phyloP scores from a whole-genome alignment of 2,329 filamentous ascomycete species.

The Alternaria consortialis region DNA sequence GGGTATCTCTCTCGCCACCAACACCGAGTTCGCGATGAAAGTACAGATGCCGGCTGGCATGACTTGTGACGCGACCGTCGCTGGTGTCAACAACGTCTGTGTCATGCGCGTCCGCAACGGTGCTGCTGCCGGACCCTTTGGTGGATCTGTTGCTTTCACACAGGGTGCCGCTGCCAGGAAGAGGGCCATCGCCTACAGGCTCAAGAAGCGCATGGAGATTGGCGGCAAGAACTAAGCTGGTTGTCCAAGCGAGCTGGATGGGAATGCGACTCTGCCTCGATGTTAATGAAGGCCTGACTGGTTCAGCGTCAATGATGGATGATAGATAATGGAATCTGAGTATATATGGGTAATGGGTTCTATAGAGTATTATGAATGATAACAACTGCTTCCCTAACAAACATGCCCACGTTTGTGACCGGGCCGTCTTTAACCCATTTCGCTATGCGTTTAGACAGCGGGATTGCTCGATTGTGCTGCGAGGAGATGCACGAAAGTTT shows the following conservation, averaged over 20 bases:
- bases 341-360: conserved; percentile 7
- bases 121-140: conserved; percentile 71
- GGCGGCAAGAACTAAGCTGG: conserved; percentile 31
- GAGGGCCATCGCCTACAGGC: conserved; percentile 66
- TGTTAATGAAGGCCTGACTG: conserved; percentile 18
- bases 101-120: conserved; percentile 71
- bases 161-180: conserved; percentile 66
- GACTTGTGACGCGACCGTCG: conserved; percentile 70
- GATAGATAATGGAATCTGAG: not conserved
- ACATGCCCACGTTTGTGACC: not conserved
- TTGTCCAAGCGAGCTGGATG: not conserved
- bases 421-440: no score
- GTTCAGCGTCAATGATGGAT: conserved; percentile 20
- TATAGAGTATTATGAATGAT: conserved; percentile 7
- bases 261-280: not conserved
- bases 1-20: conserved; percentile 66
- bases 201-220: conserved; percentile 52
- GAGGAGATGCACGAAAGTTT: not conserved
- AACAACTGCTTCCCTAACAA: not conserved
- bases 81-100: conserved; percentile 69
- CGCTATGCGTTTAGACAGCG: not conserved
- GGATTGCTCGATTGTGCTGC: not conserved
- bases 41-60: conserved; percentile 73
- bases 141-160: conserved; percentile 72
- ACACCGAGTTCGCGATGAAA: conserved; percentile 70